Evolutionary conservation across 75 land plant genomes (phyloP), one percentile per base, ranked within the genome.

Genomic region (Adiantum capillusveneris): DNA sequence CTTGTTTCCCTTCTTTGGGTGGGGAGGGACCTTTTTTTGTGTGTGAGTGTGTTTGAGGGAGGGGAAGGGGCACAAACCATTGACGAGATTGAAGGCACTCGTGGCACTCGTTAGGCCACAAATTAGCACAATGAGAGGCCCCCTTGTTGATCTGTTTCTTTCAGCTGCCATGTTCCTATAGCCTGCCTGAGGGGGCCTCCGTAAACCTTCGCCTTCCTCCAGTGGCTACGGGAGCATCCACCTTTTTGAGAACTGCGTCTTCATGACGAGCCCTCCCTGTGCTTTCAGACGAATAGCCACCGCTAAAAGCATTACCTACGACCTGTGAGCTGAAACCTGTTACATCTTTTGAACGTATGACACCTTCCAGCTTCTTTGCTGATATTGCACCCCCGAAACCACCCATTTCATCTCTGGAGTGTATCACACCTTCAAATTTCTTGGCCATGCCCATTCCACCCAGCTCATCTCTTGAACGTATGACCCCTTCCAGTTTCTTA

Each of bases 91-190:
- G n/a, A n/a, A n/a, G n/a, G n/a, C n/a, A n/a, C n/a, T n/a, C n/a
- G n/a, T n/a, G n/a, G n/a, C n/a, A n/a, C n/a, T n/a, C n/a, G n/a
- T n/a, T n/a, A n/a, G n/a, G n/a, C n/a, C n/a, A n/a, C n/a, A n/a
- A n/a, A n/a, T n/a, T n/a, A n/a, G n/a, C n/a, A n/a, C n/a, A n/a
- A n/a, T n/a, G n/a, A n/a, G n/a, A n/a, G n/a, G n/a, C n/a, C n/a
- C n/a, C n/a, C n/a, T n/a, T n/a, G n/a, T n/a, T n/a, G n/a, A n/a
- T n/a, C n/a, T n/a, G n/a, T n/a, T 30, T 39, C 77, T 54, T 30
- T 77, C 77, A 12, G 77, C 77, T 25, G 77, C 79, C 58, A 71
- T 73, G 65, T 77, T 78, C 36, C 79, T 77, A 29, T 77, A 77
- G 14, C 57, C 79, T 7, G 56, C 25, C 62, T 73, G 66, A 41